A percentile compares a stretch with the other conserved stretches of the same genome.
phyloP scores from a whole-genome alignment of 768 basidiomycete species.

The Mycena maculata region DNA sequence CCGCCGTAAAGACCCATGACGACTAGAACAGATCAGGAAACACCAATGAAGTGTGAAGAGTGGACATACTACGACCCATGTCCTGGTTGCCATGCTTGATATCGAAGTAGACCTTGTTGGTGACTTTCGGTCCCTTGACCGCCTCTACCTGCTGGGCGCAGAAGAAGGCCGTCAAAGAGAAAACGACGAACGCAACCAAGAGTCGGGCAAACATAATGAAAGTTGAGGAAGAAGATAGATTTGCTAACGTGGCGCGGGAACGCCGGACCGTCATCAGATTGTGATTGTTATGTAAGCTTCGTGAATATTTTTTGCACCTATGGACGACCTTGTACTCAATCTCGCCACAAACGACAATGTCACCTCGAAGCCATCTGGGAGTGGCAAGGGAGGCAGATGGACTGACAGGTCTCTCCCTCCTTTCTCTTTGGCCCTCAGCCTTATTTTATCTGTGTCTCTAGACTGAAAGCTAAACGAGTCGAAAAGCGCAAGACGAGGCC shows the following conservation, averaged over 20 bases:
- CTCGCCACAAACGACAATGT: constrained; percentile 58
- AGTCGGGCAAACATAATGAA: constrained; percentile 71
- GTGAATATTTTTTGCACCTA: constrained; percentile 10
- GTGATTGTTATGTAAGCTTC: too few relatives aligned
- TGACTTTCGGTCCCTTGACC: constrained; percentile 88
- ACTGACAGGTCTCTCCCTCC: constrained; percentile 69
- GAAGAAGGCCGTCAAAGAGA: constrained; percentile 76
- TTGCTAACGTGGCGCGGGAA: constrained; percentile 35
- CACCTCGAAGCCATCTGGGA: constrained; percentile 34
- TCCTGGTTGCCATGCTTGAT: constrained; percentile 91
- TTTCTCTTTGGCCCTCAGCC: constrained; percentile 29
- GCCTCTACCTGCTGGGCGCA: constrained; percentile 81
- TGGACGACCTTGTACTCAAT: constrained; percentile 79
- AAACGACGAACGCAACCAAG: constrained; percentile 68
- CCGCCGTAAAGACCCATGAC: constrained; percentile 92
- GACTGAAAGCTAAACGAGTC: constrained; percentile 80
- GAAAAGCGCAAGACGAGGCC: constrained; percentile 67
- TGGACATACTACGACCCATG: constrained; percentile 77
- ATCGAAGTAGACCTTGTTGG: constrained; percentile 95
- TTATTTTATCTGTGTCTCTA: constrained; percentile 44
- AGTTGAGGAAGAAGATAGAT: constrained; percentile 31
- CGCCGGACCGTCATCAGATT: too few relatives aligned
- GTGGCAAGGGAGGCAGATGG: constrained; percentile 71
- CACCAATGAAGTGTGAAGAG: constrained; percentile 17
- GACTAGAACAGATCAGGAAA: constrained; percentile 55